phyloP scores from a whole-genome alignment of 192 early-diverging fungal genomes.

The Coemansia sp. region DNA sequence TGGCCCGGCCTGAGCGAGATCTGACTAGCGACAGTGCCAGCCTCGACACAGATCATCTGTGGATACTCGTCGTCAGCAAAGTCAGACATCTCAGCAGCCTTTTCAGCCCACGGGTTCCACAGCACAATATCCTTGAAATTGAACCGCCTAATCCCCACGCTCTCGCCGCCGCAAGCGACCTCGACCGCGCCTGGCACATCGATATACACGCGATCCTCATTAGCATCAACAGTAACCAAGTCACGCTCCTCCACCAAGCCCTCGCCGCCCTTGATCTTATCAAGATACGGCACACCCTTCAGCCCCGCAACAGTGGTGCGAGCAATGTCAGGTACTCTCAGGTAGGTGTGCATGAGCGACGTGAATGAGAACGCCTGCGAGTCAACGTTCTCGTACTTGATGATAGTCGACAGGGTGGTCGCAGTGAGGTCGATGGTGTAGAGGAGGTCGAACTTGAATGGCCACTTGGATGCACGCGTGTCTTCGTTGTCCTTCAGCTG shows the following conservation, averaged over 20 bases:
- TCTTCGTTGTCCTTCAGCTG: constrained; percentile 38
- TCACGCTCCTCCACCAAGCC: constrained; percentile 51
- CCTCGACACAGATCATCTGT: constrained; percentile 90
- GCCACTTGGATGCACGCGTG: constrained; percentile 45
- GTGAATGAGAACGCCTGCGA: constrained; percentile 74
- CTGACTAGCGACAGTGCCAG: constrained; percentile 66
- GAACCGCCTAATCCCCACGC: constrained; percentile 27
- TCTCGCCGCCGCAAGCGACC: constrained; percentile 24
- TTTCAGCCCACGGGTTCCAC: constrained; percentile 97
- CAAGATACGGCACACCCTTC: constrained; percentile 58
- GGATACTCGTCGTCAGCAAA: constrained; percentile 86
- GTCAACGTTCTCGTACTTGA: constrained; percentile 77
- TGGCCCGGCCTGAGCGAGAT: constrained; percentile 66
- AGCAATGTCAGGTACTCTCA: constrained; percentile 65
- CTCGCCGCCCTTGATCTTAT: constrained; percentile 65
- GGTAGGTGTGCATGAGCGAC: constrained; percentile 91
- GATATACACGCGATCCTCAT: constrained; percentile 86
- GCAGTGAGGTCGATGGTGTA: constrained; percentile 80
- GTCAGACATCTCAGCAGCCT: constrained; percentile 85
- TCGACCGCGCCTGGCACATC: constrained; percentile 57
- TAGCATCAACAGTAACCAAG: constrained; percentile 59
- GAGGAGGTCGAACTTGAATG: constrained; percentile 68
- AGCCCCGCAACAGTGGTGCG: constrained; percentile 65
- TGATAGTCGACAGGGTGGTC: constrained; percentile 66
- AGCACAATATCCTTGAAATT: constrained; percentile 65